Evolutionary conservation across 2,329 filamentous ascomycete genomes (phyloP).

Genomic region (Ceratocystis cubensis): DNA sequence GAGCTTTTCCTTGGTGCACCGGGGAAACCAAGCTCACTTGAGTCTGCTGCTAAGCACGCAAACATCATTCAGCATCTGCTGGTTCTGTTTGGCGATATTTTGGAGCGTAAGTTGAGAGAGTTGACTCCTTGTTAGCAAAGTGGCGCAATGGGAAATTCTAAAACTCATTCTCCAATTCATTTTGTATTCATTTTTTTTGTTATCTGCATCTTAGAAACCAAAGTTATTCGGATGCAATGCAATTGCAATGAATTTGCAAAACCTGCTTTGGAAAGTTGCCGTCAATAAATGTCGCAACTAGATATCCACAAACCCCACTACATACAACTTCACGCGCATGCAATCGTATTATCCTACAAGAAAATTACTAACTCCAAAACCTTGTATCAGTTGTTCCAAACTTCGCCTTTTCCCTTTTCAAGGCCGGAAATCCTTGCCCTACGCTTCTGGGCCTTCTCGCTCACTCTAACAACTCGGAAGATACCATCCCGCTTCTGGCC

Average conservation of each 20-base stretch:
- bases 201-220: not conserved
- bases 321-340: not conserved
- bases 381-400: slow-evolving; percentile 55
- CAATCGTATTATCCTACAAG: no score
- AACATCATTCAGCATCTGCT: slow-evolving; percentile 94
- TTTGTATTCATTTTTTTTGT: not conserved
- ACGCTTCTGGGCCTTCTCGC: slow-evolving; percentile 72
- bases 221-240: no score
- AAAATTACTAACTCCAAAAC: not conserved
- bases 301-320: not conserved
- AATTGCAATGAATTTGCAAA: not conserved
- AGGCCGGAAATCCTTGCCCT: slow-evolving; percentile 65
- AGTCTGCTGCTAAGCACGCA: slow-evolving; percentile 70
- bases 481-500: slow-evolving; percentile 78
- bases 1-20: slow-evolving; percentile 65
- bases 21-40: slow-evolving; percentile 60
- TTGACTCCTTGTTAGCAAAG: not conserved
- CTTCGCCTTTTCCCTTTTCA: slow-evolving; percentile 63
- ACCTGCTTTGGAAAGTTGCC: not conserved
- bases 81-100: slow-evolving; percentile 73
- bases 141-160: slow-evolving; percentile 2
- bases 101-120: slow-evolving; percentile 53
- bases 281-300: slow-evolving; percentile 8
- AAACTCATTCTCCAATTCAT: slow-evolving; percentile 4
- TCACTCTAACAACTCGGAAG: slow-evolving; percentile 60